Base-by-base conservation (phyloP, 768 basidiomycete genomes). In the Flagelloscypha sp. region DNA sequence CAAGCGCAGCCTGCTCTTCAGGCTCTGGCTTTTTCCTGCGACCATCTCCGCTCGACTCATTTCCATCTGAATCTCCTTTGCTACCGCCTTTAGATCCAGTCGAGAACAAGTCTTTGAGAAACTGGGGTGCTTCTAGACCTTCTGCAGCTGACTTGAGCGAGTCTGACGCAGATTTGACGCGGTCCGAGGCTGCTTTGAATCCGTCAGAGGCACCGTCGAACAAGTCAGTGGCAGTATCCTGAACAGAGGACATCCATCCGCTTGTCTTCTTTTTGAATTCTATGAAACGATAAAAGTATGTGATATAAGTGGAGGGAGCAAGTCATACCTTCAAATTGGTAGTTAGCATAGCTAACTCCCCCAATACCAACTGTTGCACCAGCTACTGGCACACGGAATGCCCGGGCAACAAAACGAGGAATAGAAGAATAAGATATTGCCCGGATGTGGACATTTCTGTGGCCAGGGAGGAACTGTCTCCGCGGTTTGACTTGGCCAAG, bases 341-440 rank as follows among this genome's bases (percentile, higher is more conserved):
- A 94, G 56, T 94, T 92, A 15, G 90, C 93, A 59, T 95, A 98
- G 4, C 87, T 88, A 38, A 94, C 63, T 0, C 88, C 82, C 7
- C 93, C 93, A 0, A 84, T 92, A 4, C 93, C 93, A 17, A 93
- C 74, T 1, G 88, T 88, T 23, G 80, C 84, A 5, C 84, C 89
- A 11, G 88, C 90, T 40, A 89, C 71, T 18, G 92, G 92, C 1
- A 95, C 78, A 33, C 84, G 69, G 50, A 95, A 90, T 0, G 90
- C 90, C 29, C 88, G 72, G 0, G 82, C 78, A 29, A 94, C 75
- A 45, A 94, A 85, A 44, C 79, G 68, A n/a, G 92, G 92, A 42
- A 95, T 83, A 7, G 88, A 83, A 4, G 79, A 70, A 55, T 94
- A 94, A 6, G 89, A 93, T 19, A 89, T 65, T 7, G 81, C 75